Evolutionary conservation across 768 basidiomycete species (phyloP).

Genomic region (Termitomyces sp.): DNA sequence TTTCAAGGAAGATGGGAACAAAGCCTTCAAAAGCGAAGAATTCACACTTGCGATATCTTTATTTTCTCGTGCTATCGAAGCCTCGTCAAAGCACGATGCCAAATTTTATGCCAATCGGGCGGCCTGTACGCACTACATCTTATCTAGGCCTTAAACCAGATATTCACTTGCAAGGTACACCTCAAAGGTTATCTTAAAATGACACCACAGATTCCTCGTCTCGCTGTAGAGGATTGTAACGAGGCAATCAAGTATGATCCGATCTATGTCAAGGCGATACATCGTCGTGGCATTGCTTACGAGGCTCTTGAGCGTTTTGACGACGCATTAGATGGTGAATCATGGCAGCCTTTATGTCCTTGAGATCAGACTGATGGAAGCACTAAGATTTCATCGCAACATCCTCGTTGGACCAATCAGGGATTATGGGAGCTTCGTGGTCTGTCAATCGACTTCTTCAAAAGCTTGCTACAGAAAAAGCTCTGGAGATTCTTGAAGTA

Average conservation of each 20-base stretch:
- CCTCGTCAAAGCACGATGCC: slow-evolving; percentile 75
- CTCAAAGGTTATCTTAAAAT: slow-evolving; percentile 83
- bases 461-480: slow-evolving; percentile 25
- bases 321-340: slow-evolving; percentile 46
- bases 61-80: slow-evolving; percentile 71
- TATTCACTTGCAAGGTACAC: not conserved
- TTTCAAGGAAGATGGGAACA: slow-evolving; percentile 69
- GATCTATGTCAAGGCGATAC: slow-evolving; percentile 85
- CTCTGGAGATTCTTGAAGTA: slow-evolving; percentile 55
- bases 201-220: slow-evolving; percentile 73
- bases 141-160: not conserved
- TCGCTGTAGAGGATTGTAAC: slow-evolving; percentile 87
- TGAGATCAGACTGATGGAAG: slow-evolving; percentile 21
- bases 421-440: not conserved
- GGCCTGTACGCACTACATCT: slow-evolving; percentile 54
- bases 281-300: slow-evolving; percentile 80
- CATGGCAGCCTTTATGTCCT: not conserved
- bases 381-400: slow-evolving; percentile 1
- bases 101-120: slow-evolving; percentile 97
- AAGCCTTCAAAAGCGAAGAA: slow-evolving; percentile 58
- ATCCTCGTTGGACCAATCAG: not conserved
- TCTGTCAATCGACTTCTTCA: not conserved
- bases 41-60: slow-evolving; percentile 53
- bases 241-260: slow-evolving; percentile 77
- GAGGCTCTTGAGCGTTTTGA: slow-evolving; percentile 71